A percentile compares a stretch with the other conserved stretches of the same genome.
Conservation (phyloP, 805 yeast species). For the Myxozyma melibiosi region DNA sequence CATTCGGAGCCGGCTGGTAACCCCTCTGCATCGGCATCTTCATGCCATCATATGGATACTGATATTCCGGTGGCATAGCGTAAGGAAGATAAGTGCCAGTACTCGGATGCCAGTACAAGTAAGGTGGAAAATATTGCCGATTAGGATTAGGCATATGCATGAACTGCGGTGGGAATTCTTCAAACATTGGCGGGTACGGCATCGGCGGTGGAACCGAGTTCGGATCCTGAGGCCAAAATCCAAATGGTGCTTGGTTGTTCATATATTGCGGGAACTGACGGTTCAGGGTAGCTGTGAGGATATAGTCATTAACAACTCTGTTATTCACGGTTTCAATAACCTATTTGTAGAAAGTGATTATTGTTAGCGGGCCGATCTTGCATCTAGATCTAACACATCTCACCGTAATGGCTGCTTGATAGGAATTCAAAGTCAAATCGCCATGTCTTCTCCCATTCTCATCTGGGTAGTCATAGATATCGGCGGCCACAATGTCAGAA, state of each 20-base stretch:
- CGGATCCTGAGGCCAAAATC: slow-evolving; percentile 11
- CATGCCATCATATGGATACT: too few species aligned
- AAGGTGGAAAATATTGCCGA: too few species aligned
- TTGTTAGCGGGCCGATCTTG: not conserved
- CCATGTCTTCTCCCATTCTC: slow-evolving; percentile 24
- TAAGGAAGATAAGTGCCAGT: too few species aligned
- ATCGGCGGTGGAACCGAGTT: not conserved
- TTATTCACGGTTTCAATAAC: not conserved
- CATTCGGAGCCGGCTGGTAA: too few species aligned
- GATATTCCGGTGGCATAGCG: too few species aligned
- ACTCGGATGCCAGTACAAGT: too few species aligned
- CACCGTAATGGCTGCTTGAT: slow-evolving; percentile 17
- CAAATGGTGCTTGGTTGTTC: not conserved
- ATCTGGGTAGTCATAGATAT: slow-evolving; percentile 20
- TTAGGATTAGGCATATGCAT: too few species aligned
- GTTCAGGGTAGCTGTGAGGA: not conserved
- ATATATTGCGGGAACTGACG: not conserved
- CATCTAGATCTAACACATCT: not conserved
- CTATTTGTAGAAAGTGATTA: not conserved
- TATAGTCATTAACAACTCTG: slow-evolving; percentile 7
- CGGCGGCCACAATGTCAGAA: not conserved
- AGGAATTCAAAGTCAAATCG: slow-evolving; percentile 18
- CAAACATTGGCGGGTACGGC: not conserved
- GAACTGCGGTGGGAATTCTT: too few species aligned
- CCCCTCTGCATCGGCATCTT: too few species aligned